A percentile compares a stretch with the other conserved stretches of the same genome.
These are phyloP conservation scores for Pythium volutum DNA, from an alignment of 352 stramenopile species.

Conservation along the genomic window DNA sequence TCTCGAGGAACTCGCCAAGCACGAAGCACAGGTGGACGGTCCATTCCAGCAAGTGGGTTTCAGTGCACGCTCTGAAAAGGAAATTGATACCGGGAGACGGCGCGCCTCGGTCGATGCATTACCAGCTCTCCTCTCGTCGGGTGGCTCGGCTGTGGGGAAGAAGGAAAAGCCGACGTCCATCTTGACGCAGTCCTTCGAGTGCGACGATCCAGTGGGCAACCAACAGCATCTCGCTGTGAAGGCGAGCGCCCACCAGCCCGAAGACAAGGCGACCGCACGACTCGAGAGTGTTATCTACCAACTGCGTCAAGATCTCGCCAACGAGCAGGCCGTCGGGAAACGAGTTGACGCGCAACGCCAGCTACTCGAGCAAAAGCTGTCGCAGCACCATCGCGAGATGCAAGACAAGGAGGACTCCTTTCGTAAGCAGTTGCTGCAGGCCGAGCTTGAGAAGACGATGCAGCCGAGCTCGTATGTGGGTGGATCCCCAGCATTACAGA, in stretches of 20 bases:
- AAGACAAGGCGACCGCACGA: neutral
- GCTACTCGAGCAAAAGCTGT: slow-evolving; percentile 46
- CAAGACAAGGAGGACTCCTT: slow-evolving; percentile 57
- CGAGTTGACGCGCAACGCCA: slow-evolving; percentile 29
- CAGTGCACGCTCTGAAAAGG: slow-evolving; percentile 5
- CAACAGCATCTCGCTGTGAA: neutral
- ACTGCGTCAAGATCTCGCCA: slow-evolving; percentile 26
- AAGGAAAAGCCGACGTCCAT: slow-evolving; percentile 1
- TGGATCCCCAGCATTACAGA: too few relatives aligned
- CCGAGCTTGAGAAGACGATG: slow-evolving; percentile 31
- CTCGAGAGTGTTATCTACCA: slow-evolving; percentile 21
- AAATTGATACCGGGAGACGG: neutral
- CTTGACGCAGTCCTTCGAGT: neutral
- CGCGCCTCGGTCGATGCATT: neutral
- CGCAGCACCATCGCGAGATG: slow-evolving; percentile 38
- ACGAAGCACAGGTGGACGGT: slow-evolving; percentile 28
- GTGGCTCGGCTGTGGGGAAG: neutral
- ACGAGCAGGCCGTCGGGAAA: slow-evolving; percentile 23
- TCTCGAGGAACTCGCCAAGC: slow-evolving; percentile 59
- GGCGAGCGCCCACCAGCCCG: neutral
- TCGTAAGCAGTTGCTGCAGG: slow-evolving; percentile 49
- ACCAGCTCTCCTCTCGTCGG: neutral
- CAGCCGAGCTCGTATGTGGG: slow-evolving; percentile 1
- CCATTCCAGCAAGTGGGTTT: neutral
- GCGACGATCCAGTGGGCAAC: slow-evolving; percentile 1